Evolutionary conservation across 345 rosid species (phyloP), one percentile per base, ranked within the genome.

Genomic region (Streptanthus diversifolius): DNA sequence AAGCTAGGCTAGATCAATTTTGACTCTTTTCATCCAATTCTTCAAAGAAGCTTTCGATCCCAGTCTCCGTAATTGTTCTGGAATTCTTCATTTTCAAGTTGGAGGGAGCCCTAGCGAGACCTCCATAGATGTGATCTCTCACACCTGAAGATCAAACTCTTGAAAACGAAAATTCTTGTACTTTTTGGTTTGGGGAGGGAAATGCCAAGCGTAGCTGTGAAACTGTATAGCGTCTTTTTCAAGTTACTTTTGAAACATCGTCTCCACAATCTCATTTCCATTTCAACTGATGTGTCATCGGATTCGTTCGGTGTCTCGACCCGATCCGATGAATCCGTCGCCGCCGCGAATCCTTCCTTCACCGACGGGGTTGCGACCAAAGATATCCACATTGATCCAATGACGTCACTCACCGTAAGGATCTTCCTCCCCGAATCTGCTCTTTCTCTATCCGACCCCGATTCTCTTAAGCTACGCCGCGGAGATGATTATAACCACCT

Each of bases 381-480:
- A 73, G 96, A 90, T 56, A 80, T 87, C 51, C 96, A 87, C 77
- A 75, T 87, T 57, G 90, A 87, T 77, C 83, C 89, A 1, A 81
- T 79, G 49, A 84, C 92, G 3, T 79, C 92, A 56, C 87, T 87
- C 53, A 77, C 85, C 25, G 72, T 90, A 5, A 88, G 92, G 43
- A 82, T 90, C 80, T 90, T 87, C 73, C 88, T 90, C 1, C 96
- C 96, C 0, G 86, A 81, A 12, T 79, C 82, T 18, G 85, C 77
- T n/a, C 72, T 85, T 25, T 60, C 59, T 30, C 66, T 72, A 6
- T 64, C 74, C 24, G 76, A 69, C 13, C 68, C 67, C 13, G 63
- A 41, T 72, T 51, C 43, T 27, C 14, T 15, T 9, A 56, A 37
- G 39, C 60, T 59, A 37, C 68, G 63, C 45, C 54, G 52, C 47